A percentile compares a stretch with the other conserved stretches of the same genome.
These are phyloP conservation scores for Mucor plumbeus DNA, from an alignment of 371 early-diverging fungal genomes.

Conservation along the genomic window DNA sequence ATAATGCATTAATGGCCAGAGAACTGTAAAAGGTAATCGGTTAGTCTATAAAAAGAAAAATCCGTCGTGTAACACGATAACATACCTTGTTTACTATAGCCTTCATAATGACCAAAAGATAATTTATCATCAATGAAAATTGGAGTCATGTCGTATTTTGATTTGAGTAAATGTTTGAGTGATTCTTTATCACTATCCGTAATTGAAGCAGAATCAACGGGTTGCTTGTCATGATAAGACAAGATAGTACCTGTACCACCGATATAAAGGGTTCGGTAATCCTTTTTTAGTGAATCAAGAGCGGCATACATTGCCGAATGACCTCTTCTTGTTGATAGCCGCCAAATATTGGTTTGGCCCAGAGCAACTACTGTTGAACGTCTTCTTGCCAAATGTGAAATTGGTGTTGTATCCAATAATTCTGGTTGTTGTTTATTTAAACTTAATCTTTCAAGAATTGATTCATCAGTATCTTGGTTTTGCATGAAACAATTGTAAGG, in stretches of 20 bases:
- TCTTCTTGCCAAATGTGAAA: conserved; percentile 42
- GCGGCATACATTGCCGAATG: conserved; percentile 87
- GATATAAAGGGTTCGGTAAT: conserved; percentile 66
- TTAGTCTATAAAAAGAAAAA: conserved; percentile 12
- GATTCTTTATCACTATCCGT: conserved; percentile 45
- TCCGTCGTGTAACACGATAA: neutral
- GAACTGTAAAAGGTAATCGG: conserved; percentile 47
- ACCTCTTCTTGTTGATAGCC: conserved; percentile 61
- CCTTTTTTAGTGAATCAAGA: conserved; percentile 57
- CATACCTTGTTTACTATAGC: conserved; percentile 88
- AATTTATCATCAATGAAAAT: conserved; percentile 78
- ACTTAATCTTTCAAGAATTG: conserved; percentile 1
- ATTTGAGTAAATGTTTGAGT: conserved; percentile 46
- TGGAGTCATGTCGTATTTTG: conserved; percentile 69
- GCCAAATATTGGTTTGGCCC: conserved; percentile 42
- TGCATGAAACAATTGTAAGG: conserved; percentile 41
- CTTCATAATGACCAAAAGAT: conserved; percentile 86
- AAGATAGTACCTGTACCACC: conserved; percentile 71
- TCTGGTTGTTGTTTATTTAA: neutral
- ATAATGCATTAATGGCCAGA: conserved; percentile 99
- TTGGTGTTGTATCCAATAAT: conserved; percentile 21
- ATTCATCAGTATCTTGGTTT: neutral
- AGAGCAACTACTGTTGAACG: conserved; percentile 35
- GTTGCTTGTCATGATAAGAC: conserved; percentile 34
- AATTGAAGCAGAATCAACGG: conserved; percentile 13